phyloP scores from a whole-genome alignment of 1,139 yeast species.

The Ogataea hybrid region DNA sequence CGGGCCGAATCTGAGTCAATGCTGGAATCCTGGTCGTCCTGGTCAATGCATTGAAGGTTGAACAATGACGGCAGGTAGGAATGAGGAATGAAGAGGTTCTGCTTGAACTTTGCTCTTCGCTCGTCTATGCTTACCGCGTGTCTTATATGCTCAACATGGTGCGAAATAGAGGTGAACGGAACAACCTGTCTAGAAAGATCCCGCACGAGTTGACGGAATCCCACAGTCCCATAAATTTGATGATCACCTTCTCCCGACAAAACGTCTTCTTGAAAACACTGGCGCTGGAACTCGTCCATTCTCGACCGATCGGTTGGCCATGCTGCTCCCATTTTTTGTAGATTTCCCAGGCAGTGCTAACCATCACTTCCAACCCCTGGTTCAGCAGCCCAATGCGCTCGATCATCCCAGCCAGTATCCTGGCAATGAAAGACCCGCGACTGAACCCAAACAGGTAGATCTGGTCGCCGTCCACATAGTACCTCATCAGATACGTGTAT shows the following conservation, averaged over 20 bases:
- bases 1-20: background rate
- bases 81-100: conserved; percentile 47
- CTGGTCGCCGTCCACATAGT: conserved; percentile 47
- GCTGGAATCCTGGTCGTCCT: conserved; percentile 11
- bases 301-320: conserved; percentile 46
- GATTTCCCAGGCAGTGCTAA: conserved; percentile 58
- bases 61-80: conserved; percentile 36
- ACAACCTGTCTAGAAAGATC: conserved; percentile 49
- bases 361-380: conserved; percentile 52
- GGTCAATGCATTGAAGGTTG: conserved; percentile 23
- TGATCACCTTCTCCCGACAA: conserved; percentile 41
- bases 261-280: conserved; percentile 53
- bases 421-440: conserved; percentile 64
- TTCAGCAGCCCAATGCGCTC: conserved; percentile 57
- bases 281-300: conserved; percentile 33
- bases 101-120: conserved; percentile 59
- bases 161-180: conserved; percentile 50
- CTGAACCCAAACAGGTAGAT: conserved; percentile 60
- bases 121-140: conserved; percentile 69
- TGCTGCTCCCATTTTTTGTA: conserved; percentile 61
- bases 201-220: conserved; percentile 70
- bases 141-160: conserved; percentile 54
- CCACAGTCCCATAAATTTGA: conserved; percentile 63
- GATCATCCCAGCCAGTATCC: conserved; percentile 62
- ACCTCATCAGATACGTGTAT: conserved; percentile 48